Base-by-base conservation (phyloP, 306 rosid species). In the Urtica urens region DNA sequence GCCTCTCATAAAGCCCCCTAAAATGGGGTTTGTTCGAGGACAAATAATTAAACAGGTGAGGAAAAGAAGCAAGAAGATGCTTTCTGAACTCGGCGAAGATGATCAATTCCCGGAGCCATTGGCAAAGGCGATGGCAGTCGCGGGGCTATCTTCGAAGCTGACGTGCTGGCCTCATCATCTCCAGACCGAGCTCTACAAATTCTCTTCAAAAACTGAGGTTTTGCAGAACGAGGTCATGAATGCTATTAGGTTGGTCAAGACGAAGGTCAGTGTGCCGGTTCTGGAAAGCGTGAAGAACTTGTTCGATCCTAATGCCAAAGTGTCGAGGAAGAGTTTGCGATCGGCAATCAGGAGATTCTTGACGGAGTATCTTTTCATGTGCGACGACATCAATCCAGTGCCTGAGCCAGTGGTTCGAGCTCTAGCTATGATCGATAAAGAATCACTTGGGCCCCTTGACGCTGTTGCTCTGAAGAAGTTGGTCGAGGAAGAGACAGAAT, bases 81-180 rank as follows among this genome's bases (percentile, higher is more conserved):
- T 90, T 64, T 75, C 66, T 2, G 62, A 65, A 58, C 70, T 55
- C 51, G 63, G 63, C 43, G 30, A 48, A 59, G 76, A 61, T 24
- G 81, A 67, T 64, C 73, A 77, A 48, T 63, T 71, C 5, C 92
- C 59, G 29, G 79, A 62, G 51, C 70, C 82, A 63, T 67, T 90
- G 34, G 87, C 85, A 58, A 79, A 79, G 73, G 95, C 95, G 49
- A 77, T 81, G 92, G 77, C 90, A 11, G 54, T 90, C 42, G 84
- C 86, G n/a, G 78, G 66, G 54, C 75, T 90, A 49, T 74, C 86
- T 17, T 45, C 54, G 43, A 77, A 77, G 67, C 60, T 90, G 30
- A 51, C 47, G 31, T 63, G 58, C 23, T 82, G 82, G 64, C 59
- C 59, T 50, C 71, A 51, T 46, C 69, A 69, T 62, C 48, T 34